Evolutionary conservation across 179 eudicot species (phyloP), one percentile per base, ranked within the genome.

Genomic region (Drosera spatulata): DNA sequence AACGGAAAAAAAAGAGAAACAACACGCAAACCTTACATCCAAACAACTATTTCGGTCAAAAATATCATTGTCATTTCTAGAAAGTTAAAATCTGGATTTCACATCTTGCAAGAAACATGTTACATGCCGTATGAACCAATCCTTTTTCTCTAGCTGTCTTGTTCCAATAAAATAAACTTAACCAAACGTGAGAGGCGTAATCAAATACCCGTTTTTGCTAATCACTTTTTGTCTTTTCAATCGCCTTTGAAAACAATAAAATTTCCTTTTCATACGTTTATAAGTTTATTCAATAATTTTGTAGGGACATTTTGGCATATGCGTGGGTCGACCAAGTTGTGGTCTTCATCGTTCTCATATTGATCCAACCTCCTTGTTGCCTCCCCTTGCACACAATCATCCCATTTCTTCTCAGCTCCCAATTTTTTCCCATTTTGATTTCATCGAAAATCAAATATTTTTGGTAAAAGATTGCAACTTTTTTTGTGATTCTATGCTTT

Each of bases 281-380:
- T 22, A 22, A 7, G 5, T 43, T 43, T 43, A 43, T 43, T 4
- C 63, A 61, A 61, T 61, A 61, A 50, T 61, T 50, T 51, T 33
- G 11, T 37, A 4, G 56, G 48, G 50, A 15, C 53, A 60, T 46
- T 60, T 60, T 60, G 64, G 64, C 56, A 61, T 61, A 50, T 61
- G 64, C 56, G 55, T 61, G 56, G 64, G 56, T 61, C 59, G 12
- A 50, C 51, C 5, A 62, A 62, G 66, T 54, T 53, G 66, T 62
- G 66, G 66, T 62, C 66, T 53, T 44, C 47, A 53, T 62, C 5
- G 15, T 39, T 50, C 33, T 50, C 43, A 12, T 41, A 12, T 38
- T 59, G 66, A 62, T 62, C 66, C 43, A 22, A 3, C 33, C 50
- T 33, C 37, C 53, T 55, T 62, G 47, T 51, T 41, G 7, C 57